A percentile compares a stretch with the other conserved stretches of the same genome.
Conservation (phyloP, 1,139 yeast species). For the Yamadazyma membranifaciens region DNA sequence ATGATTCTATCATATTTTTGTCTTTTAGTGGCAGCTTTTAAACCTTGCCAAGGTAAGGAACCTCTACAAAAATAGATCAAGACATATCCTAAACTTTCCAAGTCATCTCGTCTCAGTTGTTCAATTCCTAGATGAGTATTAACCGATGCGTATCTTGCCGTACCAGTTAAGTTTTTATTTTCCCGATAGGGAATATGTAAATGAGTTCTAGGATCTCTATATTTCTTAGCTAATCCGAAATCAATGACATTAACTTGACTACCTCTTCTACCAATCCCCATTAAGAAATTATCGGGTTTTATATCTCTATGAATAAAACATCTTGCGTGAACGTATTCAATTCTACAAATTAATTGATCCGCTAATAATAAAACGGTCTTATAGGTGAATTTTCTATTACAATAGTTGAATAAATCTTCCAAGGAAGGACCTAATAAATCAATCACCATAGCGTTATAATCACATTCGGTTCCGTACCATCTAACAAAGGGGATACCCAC, state of each 20-base stretch:
- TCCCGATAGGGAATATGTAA: constrained; percentile 95
- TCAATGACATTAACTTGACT: constrained; percentile 95
- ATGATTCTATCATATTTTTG: constrained; percentile 95
- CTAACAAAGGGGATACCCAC: constrained; percentile 96
- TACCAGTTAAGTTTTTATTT: constrained; percentile 93
- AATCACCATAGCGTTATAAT: constrained; percentile 94
- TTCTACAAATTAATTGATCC: constrained; percentile 90
- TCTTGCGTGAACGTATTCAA: constrained; percentile 93
- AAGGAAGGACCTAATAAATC: constrained; percentile 93
- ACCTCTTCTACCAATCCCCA: constrained; percentile 96
- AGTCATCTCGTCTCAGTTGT: constrained; percentile 94
- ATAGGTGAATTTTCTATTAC: constrained; percentile 89
- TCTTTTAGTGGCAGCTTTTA: constrained; percentile 94
- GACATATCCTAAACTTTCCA: constrained; percentile 94
- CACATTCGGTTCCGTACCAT: constrained; percentile 97
- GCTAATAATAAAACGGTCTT: constrained; percentile 92
- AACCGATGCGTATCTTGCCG: constrained; percentile 94
- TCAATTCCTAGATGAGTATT: constrained; percentile 97
- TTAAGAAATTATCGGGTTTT: constrained; percentile 94
- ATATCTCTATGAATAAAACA: constrained; percentile 90
- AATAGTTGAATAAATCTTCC: constrained; percentile 93
- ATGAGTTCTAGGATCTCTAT: constrained; percentile 93
- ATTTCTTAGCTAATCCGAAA: constrained; percentile 95
- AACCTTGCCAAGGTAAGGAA: constrained; percentile 97
- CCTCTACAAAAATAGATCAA: constrained; percentile 94